Evolutionary conservation across 768 basidiomycete species (phyloP).

Genomic region (Rhodotorula graminis): DNA sequence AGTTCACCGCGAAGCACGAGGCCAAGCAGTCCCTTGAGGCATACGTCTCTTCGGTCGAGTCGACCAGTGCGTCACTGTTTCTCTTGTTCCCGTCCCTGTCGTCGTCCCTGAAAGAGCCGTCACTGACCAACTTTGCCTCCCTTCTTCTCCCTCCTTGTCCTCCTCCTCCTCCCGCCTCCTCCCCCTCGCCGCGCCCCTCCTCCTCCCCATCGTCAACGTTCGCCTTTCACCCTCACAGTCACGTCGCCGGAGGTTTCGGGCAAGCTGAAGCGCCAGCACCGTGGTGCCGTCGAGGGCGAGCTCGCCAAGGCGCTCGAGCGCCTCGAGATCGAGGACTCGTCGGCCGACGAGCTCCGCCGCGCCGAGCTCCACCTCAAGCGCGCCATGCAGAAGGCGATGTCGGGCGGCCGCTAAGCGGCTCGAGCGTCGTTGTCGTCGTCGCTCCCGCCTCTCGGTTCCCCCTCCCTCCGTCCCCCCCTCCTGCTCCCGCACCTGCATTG

Average conservation of each 20-base stretch:
- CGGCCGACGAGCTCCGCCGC: slow-evolving; percentile 91
- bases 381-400: slow-evolving; percentile 79
- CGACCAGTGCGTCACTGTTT: slow-evolving; percentile 51
- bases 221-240: not conserved
- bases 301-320: slow-evolving; percentile 97
- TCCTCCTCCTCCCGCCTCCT: not conserved
- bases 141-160: not conserved
- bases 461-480: not conserved
- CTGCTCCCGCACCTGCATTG: not conserved
- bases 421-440: not conserved
- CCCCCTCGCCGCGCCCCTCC: too few relatives aligned
- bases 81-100: slow-evolving; percentile 67
- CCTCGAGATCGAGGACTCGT: slow-evolving; percentile 92
- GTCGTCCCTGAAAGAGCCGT: too few relatives aligned
- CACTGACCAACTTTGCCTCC: too few relatives aligned
- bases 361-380: slow-evolving; percentile 92
- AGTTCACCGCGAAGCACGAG: slow-evolving; percentile 96
- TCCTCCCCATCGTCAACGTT: not conserved
- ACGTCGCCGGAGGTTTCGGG: not conserved
- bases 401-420: slow-evolving; percentile 24
- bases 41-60: slow-evolving; percentile 94
- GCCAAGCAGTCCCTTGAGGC: slow-evolving; percentile 97
- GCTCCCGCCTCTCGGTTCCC: too few relatives aligned
- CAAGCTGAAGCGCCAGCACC: slow-evolving; percentile 66
- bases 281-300: slow-evolving; percentile 89